phyloP scores from a whole-genome alignment of 768 basidiomycete genomes.

The Dioszegia hungarica region DNA sequence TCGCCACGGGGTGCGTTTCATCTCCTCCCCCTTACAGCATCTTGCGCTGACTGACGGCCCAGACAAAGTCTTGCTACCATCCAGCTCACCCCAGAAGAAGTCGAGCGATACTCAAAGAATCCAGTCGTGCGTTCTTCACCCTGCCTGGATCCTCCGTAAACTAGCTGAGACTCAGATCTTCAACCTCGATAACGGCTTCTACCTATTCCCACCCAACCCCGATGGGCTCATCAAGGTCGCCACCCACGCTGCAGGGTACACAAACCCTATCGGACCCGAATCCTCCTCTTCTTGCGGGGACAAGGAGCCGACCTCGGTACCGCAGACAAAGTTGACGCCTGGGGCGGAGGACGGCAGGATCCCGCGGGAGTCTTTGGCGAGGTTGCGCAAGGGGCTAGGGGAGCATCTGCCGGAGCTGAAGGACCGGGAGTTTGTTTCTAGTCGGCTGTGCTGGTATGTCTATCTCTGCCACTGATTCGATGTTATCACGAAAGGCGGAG shows the following conservation, averaged over 20 bases:
- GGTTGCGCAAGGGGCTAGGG: slow-evolving; percentile 56
- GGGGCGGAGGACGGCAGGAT: slow-evolving; percentile 59
- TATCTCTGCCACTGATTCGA: not conserved
- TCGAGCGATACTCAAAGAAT: slow-evolving; percentile 57
- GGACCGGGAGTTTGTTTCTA: slow-evolving; percentile 63
- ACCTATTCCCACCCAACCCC: slow-evolving; percentile 61
- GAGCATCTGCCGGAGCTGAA: slow-evolving; percentile 72
- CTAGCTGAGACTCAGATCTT: slow-evolving; percentile 54
- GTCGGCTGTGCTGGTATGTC: slow-evolving; percentile 81
- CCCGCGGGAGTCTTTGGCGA: slow-evolving; percentile 57
- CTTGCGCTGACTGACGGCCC: not conserved
- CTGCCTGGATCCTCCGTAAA: not conserved
- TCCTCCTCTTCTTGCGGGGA: slow-evolving; percentile 5
- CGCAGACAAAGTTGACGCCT: slow-evolving; percentile 67
- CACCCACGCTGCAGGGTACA: slow-evolving; percentile 68
- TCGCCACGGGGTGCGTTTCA: slow-evolving; percentile 71
- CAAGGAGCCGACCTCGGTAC: slow-evolving; percentile 66
- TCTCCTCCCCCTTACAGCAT: slow-evolving; percentile 16
- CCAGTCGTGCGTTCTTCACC: slow-evolving; percentile 37
- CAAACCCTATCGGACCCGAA: slow-evolving; percentile 54
- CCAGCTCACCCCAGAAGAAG: slow-evolving; percentile 69
- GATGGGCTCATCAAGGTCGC: slow-evolving; percentile 66
- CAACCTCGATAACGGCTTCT: slow-evolving; percentile 69
- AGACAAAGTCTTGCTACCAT: slow-evolving; percentile 78
- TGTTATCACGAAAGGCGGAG: too few relatives aligned